Conservation (phyloP, 2,329 filamentous ascomycete species). For the Lasiodiplodia citricola region DNA sequence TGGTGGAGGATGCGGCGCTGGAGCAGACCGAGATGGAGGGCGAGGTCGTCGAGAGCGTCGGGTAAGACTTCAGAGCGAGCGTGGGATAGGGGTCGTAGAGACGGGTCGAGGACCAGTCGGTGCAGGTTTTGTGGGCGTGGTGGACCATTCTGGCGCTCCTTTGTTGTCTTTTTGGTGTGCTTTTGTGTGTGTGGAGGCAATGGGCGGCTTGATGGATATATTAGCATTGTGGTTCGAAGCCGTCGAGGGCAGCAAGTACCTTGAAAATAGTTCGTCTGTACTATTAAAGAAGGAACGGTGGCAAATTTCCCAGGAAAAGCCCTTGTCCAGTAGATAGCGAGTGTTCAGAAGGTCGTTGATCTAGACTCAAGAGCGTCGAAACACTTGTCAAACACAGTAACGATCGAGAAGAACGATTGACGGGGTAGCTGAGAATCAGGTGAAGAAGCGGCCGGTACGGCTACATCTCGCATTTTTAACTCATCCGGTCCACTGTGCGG, state of each 20-base stretch:
- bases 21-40: background rate
- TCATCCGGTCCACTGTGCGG: background rate
- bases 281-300: background rate
- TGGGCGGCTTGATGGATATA: background rate
- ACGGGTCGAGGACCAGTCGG: conserved; percentile 5
- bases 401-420: background rate
- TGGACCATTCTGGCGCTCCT: background rate
- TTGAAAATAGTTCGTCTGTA: background rate
- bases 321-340: background rate
- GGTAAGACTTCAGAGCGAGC: background rate
- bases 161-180: too few relatives aligned
- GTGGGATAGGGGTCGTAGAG: background rate
- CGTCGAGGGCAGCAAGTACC: background rate
- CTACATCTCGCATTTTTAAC: conserved; percentile 3
- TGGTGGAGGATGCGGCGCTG: conserved; percentile 28
- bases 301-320: too few relatives aligned
- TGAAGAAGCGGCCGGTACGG: background rate
- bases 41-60: background rate
- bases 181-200: background rate
- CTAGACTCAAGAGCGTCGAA: background rate
- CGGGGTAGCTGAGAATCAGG: background rate
- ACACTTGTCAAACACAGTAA: background rate
- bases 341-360: background rate
- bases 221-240: background rate
- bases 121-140: conserved; percentile 14